Evolutionary conservation across 257 asterid species (phyloP), one percentile per base, ranked within the genome.

Genomic region (Forsythia viridissima): DNA sequence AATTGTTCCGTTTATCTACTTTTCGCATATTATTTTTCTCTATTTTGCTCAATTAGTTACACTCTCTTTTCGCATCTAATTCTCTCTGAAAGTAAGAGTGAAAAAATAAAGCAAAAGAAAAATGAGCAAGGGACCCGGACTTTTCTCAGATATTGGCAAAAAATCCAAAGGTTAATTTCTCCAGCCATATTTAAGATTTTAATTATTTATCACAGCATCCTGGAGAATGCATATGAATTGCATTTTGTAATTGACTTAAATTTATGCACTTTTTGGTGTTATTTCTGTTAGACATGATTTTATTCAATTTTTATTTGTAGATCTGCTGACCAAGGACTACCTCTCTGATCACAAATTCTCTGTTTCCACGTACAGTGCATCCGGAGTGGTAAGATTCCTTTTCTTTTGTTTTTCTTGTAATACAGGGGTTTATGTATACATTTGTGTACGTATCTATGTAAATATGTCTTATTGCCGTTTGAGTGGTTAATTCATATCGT

Each of bases 281-380:
- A 5, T 72, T 40, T 48, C 15, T 46, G 12, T 46, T 8, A 24
- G 11, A 16, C 8, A n/a, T 70, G 41, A 40, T 78, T 37, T 46
- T 70, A 11, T 52, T 81, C 10, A 20, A 13, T 42, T 69, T 30
- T 71, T 78, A 40, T 65, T 46, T 76, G 86, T 82, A 93, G 99
- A 95, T 93, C 97, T 93, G 96, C 87, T 95, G 86, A 90, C 93
- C 6, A 93, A 81, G 87, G 99, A 92, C 82, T 95, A 88, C 73
- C 77, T 93, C 51, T 91, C 92, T 15, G 98, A 96, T 90, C 98
- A 96, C 90, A 96, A 92, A 79, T 80, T 93, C 84, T 91, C 97
- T 51, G 82, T 96, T 77, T 86, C 94, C 69, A 92, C 94, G 72
- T 87, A 77, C 88, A 96, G 93, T 79, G 91, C 85, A 74, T 82